Conservation (phyloP, 768 basidiomycete genomes). For the Leccinum disarticulatum region DNA sequence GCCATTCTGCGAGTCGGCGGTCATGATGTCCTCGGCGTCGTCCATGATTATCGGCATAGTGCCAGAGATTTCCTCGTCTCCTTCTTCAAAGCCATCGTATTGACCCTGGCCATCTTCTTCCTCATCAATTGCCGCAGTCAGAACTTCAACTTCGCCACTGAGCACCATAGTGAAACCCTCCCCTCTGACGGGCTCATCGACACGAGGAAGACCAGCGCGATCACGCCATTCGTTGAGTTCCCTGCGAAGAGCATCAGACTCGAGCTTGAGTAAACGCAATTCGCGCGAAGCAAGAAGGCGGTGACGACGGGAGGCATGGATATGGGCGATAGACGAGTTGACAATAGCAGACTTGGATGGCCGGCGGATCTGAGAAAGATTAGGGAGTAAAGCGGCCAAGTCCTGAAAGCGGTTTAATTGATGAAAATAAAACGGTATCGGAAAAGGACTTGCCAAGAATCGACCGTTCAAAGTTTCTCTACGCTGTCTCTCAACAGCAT, state of each 20-base stretch:
- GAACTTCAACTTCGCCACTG: slow-evolving; percentile 67
- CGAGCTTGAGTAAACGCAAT: slow-evolving; percentile 73
- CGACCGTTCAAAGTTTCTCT: slow-evolving; percentile 91
- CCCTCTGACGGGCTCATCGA: slow-evolving; percentile 71
- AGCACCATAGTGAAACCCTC: slow-evolving; percentile 74
- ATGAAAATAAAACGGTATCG: slow-evolving; percentile 10
- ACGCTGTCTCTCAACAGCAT: slow-evolving; percentile 93
- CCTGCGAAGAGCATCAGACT: slow-evolving; percentile 82
- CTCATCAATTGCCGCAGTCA: slow-evolving; percentile 51
- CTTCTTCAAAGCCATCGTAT: slow-evolving; percentile 41
- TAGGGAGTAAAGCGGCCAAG: slow-evolving; percentile 88
- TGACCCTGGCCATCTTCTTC: slow-evolving; percentile 47
- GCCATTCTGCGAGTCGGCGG: slow-evolving; percentile 28
- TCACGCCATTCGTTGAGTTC: slow-evolving; percentile 95
- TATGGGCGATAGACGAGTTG: slow-evolving; percentile 90
- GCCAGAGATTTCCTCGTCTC: slow-evolving; percentile 39
- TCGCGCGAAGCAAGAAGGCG: slow-evolving; percentile 80
- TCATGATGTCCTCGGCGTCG: slow-evolving; percentile 32
- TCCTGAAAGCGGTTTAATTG: slow-evolving; percentile 49
- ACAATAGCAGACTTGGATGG: slow-evolving; percentile 97
- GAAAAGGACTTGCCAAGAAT: slow-evolving; percentile 65
- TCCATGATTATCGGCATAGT: slow-evolving; percentile 28
- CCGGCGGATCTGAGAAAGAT: slow-evolving; percentile 86
- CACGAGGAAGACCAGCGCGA: slow-evolving; percentile 64
- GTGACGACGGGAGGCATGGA: slow-evolving; percentile 80